phyloP scores from a whole-genome alignment of 2,329 filamentous ascomycete genomes.

The Blumeria graminis region DNA sequence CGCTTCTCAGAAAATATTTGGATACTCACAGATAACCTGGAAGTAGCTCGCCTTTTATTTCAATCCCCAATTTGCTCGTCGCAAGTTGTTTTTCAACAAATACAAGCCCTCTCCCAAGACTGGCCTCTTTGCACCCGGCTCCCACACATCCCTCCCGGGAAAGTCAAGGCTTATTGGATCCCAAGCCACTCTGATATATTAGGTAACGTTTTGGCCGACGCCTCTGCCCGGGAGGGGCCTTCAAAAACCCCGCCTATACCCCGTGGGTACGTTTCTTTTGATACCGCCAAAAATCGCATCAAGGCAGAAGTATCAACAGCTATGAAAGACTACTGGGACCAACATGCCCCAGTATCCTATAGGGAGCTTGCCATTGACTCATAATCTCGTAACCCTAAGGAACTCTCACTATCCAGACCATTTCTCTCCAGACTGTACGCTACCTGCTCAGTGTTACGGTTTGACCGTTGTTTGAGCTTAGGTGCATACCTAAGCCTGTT shows the following conservation, averaged over 20 bases:
- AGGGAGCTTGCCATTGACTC: neutral
- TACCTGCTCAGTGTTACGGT: neutral
- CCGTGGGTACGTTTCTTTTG: neutral
- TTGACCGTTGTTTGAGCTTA: too few species aligned
- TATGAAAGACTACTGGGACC: neutral
- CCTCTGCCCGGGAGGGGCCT: neutral
- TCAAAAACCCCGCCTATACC: neutral
- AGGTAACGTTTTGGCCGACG: neutral
- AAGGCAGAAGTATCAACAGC: neutral
- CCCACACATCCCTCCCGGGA: neutral
- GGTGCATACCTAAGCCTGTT: too few species aligned
- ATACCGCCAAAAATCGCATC: neutral
- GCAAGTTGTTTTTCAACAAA: neutral
- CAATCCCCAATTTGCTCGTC: neutral
- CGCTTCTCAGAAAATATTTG: neutral
- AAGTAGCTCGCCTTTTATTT: neutral
- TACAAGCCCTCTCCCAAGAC: neutral
- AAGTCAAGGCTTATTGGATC: neutral
- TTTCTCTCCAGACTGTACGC: neutral
- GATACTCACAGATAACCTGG: neutral
- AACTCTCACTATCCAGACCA: neutral
- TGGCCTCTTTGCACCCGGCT: neutral
- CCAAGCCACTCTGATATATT: neutral
- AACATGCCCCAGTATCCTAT: neutral
- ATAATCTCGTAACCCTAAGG: neutral